Conservation (phyloP, 2,329 filamentous ascomycete genomes). For the Sporothrix globosa region DNA sequence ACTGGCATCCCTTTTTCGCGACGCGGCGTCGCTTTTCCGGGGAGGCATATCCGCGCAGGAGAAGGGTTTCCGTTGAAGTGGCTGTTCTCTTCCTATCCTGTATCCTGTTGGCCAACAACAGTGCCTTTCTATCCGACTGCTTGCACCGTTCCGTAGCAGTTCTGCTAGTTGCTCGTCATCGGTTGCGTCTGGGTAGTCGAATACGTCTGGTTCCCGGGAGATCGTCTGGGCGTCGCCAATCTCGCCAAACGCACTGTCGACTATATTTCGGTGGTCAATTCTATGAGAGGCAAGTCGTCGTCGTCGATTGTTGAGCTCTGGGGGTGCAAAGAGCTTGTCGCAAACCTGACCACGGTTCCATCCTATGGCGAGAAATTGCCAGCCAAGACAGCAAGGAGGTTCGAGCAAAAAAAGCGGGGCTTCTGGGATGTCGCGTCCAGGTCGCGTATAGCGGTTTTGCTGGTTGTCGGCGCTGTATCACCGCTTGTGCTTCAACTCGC, state of each 20-base stretch:
- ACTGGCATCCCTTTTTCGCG: slow-evolving; percentile 51
- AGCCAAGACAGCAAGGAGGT: slow-evolving; percentile 14
- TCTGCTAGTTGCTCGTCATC: background rate
- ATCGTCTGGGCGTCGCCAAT: background rate
- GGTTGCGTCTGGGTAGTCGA: background rate
- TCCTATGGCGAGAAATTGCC: slow-evolving; percentile 12
- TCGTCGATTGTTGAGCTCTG: background rate
- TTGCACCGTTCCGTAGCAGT: background rate
- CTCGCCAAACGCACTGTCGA: background rate
- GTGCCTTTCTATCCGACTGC: no score
- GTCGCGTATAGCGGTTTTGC: slow-evolving; percentile 32
- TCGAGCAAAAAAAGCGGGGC: slow-evolving; percentile 29
- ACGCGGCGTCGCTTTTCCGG: slow-evolving; percentile 55
- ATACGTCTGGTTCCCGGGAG: no score
- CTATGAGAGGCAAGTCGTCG: background rate
- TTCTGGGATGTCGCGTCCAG: slow-evolving; percentile 26
- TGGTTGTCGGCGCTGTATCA: background rate
- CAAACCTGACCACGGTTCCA: background rate
- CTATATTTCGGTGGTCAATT: background rate
- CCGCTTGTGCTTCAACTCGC: background rate
- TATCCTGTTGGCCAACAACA: background rate
- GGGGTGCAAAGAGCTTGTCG: slow-evolving; percentile 8
- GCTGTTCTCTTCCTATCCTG: background rate
- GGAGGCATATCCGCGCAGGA: slow-evolving; percentile 53
- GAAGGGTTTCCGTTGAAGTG: background rate